A percentile compares a stretch with the other conserved stretches of the same genome.
phyloP scores from a whole-genome alignment of 2,329 filamentous ascomycete species.

The Blastomyces percursus region DNA sequence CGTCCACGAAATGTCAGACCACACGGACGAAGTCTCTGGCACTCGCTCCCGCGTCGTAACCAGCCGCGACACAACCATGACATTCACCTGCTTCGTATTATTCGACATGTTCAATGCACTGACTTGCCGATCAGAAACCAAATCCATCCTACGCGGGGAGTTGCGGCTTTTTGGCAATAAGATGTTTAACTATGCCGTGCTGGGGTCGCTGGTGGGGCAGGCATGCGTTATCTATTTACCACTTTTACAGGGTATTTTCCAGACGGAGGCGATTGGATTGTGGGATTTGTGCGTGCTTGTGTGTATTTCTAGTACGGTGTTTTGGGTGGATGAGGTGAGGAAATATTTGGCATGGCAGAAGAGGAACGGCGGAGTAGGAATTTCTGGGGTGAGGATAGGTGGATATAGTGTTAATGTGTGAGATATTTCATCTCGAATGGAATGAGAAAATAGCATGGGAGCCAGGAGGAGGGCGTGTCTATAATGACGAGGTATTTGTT shows the following conservation, averaged over 20 bases:
- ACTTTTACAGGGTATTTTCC: constrained; percentile 85
- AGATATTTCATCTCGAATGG: background rate
- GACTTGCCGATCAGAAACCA: constrained; percentile 80
- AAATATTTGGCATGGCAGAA: constrained; percentile 49
- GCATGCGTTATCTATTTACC: constrained; percentile 89
- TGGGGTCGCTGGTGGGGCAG: constrained; percentile 74
- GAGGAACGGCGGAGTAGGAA: constrained; percentile 20
- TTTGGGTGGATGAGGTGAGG: constrained; percentile 85
- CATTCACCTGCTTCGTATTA: constrained; percentile 95
- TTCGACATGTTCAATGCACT: constrained; percentile 99
- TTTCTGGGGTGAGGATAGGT: constrained; percentile 18
- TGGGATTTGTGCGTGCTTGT: constrained; percentile 64
- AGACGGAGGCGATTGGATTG: constrained; percentile 74
- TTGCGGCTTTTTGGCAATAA: constrained; percentile 72
- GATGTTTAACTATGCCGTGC: constrained; percentile 94
- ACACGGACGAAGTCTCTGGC: constrained; percentile 41
- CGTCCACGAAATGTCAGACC: constrained; percentile 75
- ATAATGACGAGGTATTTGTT: background rate
- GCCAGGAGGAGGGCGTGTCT: background rate
- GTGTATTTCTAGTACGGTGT: constrained; percentile 72
- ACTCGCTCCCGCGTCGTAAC: constrained; percentile 55
- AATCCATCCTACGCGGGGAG: constrained; percentile 79
- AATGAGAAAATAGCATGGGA: background rate
- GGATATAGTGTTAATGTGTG: constrained; percentile 35
- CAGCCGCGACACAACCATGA: constrained; percentile 96